A percentile compares a stretch with the other conserved stretches of the same genome.
Conservation (phyloP, 768 basidiomycete species). For the Lentinus tigrinus region DNA sequence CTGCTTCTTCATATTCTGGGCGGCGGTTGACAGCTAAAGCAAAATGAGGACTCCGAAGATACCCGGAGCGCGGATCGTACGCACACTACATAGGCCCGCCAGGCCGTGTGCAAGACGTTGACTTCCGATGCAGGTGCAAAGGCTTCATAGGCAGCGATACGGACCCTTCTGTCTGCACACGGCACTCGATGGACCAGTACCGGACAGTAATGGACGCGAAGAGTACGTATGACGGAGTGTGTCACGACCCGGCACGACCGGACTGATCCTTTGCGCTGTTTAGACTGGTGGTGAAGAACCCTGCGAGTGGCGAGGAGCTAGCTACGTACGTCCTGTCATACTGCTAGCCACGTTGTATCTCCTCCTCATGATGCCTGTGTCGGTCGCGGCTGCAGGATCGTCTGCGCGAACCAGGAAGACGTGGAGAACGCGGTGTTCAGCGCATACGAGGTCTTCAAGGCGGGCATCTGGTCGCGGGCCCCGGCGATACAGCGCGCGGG, state of each 20-base stretch:
- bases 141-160: constrained; percentile 18
- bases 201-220: constrained; percentile 20
- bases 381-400: constrained; percentile 41
- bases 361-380: background rate
- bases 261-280: background rate
- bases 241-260: background rate
- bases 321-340: constrained; percentile 45
- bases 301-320: constrained; percentile 62
- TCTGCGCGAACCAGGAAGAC: constrained; percentile 48
- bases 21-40: no score
- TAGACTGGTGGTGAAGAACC: constrained; percentile 61
- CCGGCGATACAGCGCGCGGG: constrained; percentile 58
- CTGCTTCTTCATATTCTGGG: no score
- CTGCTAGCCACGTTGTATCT: background rate
- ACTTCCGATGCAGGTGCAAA: background rate
- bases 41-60: no score
- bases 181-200: constrained; percentile 9
- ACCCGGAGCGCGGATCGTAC: no score
- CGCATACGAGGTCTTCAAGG: constrained; percentile 59
- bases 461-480: constrained; percentile 72
- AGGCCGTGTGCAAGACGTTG: background rate
- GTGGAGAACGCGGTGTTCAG: constrained; percentile 50
- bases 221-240: constrained; percentile 9
- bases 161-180: constrained; percentile 25
- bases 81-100: no score